Percentiles rank a stretch among this genome's conserved stretches.
These are phyloP conservation scores for Neurospora sp. DNA, from an alignment of 495 filamentous ascomycete species.

Conservation along the genomic window DNA sequence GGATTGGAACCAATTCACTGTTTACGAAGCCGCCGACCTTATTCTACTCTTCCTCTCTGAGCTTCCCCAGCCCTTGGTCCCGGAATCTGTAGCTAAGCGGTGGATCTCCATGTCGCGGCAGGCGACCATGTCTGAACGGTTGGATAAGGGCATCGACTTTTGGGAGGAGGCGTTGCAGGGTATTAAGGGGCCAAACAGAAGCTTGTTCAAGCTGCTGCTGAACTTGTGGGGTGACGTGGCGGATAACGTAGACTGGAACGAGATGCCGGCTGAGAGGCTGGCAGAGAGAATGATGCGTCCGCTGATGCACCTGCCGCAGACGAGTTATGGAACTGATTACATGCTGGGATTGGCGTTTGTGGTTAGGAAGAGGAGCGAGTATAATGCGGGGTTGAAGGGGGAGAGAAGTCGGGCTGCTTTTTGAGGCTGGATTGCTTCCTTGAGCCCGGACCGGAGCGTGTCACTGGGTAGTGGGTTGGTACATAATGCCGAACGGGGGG, in stretches of 20 bases:
- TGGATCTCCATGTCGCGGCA: constrained; percentile 32
- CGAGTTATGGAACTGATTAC: constrained; percentile 26
- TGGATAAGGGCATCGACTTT: constrained; percentile 36
- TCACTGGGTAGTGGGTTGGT: too few relatives aligned
- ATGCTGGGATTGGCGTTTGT: constrained; percentile 35
- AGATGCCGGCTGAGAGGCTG: constrained; percentile 36
- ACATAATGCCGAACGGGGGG: too few relatives aligned
- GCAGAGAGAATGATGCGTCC: constrained; percentile 29
- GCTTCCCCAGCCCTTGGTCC: constrained; percentile 27
- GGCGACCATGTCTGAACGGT: constrained; percentile 21
- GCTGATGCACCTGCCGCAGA: constrained; percentile 25
- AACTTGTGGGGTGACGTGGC: constrained; percentile 35
- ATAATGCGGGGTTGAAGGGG: constrained; percentile 20
- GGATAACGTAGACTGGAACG: constrained; percentile 23
- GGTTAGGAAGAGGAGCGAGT: constrained; percentile 35
- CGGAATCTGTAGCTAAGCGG: constrained; percentile 26
- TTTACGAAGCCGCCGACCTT: constrained; percentile 32
- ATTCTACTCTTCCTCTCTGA: constrained; percentile 30
- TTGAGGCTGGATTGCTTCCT: neutral
- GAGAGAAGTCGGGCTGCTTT: constrained; percentile 26
- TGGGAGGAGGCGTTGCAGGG: constrained; percentile 38
- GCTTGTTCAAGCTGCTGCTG: constrained; percentile 33
- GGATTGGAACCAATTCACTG: constrained; percentile 27
- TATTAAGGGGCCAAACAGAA: constrained; percentile 25
- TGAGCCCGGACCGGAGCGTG: too few relatives aligned